Evolutionary conservation across 345 rosid genomes (phyloP), one percentile per base, ranked within the genome.

Genomic region (Moricandia arvensis): DNA sequence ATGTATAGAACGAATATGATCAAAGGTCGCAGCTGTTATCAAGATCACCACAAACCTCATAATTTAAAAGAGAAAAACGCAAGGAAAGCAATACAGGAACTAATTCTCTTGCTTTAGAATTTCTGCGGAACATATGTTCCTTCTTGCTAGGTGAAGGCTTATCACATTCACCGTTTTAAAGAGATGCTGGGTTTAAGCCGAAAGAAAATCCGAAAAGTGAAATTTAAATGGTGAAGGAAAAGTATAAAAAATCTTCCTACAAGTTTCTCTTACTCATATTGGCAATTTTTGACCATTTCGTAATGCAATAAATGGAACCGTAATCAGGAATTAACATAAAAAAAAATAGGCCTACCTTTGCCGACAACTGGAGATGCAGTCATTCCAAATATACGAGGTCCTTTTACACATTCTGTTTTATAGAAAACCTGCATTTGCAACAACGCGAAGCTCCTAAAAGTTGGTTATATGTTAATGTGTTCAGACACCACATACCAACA

Each of bases 281-380:
- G 66, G 30, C 30, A 75, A 58, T 9, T 47, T 17, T 59, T 18
- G 65, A 51, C 43, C 43, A 66, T 51, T 49, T 66, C 74, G 3
- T 37, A 17, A 34, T 49, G 17, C 13, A 27, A 34, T 60, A 27
- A 63, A 21, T 33, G 66, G 29, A 64, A 58, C 9, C 26, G 68
- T 66, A 77, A 72, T 35, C 57, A 8, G 27, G 11, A 59, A 43
- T 54, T 43, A 49, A 41, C 61, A 67, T n/a, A 17, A 45, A 17
- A 16, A 67, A 60, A 66, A 72, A 10, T 43, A 37, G 70, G 66
- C 27, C 58, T 43, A 94, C 98, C 98, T 94, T 90, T 87, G 66
- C 98, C 97, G 59, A 91, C 89, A 53, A 94, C 81, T 18, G 97
- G 98, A 76, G 98, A 94, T 51, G 98, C 97, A 12, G 98, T 94